Evolutionary conservation across 495 filamentous ascomycete species (phyloP).

Genomic region (Filosporella fistucella): DNA sequence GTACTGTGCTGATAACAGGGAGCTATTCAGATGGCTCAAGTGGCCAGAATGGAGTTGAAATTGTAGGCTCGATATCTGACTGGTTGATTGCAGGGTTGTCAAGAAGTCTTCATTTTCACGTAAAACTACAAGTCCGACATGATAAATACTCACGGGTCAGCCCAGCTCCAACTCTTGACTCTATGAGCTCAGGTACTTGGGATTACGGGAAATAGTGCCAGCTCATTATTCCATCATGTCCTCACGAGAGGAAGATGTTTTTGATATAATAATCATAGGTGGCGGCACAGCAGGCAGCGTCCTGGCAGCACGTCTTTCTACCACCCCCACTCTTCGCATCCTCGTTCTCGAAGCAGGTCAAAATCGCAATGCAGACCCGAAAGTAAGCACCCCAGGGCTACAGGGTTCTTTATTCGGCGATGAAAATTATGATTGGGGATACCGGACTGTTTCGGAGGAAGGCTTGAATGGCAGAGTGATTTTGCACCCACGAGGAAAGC

Average conservation of each 20-base stretch:
- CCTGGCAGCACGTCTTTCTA: constrained; percentile 1
- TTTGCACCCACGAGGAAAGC: constrained; percentile 4
- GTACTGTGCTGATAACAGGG: no score
- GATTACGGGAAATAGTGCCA: no score
- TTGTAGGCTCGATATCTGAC: no score
- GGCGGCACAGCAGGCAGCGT: constrained; percentile 21
- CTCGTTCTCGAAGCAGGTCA: constrained; percentile 50
- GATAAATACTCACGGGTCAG: no score
- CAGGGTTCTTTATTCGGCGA: constrained; percentile 28
- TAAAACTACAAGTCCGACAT: no score
- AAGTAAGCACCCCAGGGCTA: constrained; percentile 39
- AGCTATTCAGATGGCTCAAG: no score
- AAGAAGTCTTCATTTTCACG: no score
- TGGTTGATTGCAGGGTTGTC: no score
- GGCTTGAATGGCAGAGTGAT: constrained; percentile 1
- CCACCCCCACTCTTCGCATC: not conserved
- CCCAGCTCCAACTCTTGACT: no score
- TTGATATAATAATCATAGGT: constrained; percentile 33
- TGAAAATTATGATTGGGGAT: constrained; percentile 45
- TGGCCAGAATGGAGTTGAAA: no score
- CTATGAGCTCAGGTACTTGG: no score
- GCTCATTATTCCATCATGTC: no score
- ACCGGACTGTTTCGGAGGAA: constrained; percentile 41
- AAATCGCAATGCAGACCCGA: constrained; percentile 39
- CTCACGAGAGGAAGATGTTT: not conserved